phyloP scores from a whole-genome alignment of 345 rosid species.

The Lumnitzera racemosa region DNA sequence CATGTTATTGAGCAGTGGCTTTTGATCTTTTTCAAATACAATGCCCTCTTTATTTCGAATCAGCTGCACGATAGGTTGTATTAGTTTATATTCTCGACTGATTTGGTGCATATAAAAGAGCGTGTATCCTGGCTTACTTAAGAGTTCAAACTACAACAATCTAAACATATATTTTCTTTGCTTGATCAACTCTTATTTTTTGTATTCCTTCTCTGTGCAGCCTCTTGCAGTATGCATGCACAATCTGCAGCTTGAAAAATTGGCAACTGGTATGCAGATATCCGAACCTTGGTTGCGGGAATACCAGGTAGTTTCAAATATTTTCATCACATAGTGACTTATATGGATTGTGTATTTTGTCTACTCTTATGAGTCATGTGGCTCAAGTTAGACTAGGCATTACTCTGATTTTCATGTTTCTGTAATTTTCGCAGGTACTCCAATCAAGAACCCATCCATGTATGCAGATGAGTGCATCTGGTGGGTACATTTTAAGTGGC shows the following conservation, averaged over 20 bases:
- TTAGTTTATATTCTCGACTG: no score
- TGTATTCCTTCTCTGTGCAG: slow-evolving; percentile 22
- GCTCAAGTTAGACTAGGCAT: not conserved
- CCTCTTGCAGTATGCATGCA: slow-evolving; percentile 90
- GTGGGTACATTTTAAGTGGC: slow-evolving; percentile 88
- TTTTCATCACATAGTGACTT: not conserved
- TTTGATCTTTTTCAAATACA: no score
- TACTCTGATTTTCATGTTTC: not conserved
- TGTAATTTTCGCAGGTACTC: slow-evolving; percentile 48
- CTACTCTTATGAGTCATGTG: not conserved
- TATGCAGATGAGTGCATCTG: slow-evolving; percentile 85
- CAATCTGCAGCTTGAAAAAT: slow-evolving; percentile 63
- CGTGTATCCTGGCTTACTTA: no score
- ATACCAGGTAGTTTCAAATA: slow-evolving; percentile 52
- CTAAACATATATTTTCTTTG: no score
- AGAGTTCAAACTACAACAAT: no score
- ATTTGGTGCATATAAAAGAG: no score
- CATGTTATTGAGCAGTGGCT: no score
- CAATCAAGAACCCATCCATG: slow-evolving; percentile 90
- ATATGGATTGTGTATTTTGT: not conserved
- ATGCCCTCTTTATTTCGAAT: no score
- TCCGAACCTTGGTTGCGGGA: slow-evolving; percentile 97
- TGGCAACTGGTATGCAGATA: slow-evolving; percentile 81
- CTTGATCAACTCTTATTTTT: not conserved
- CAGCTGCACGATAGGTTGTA: no score